Conservation (phyloP, 805 yeast genomes). For the Debaryomyces tyrocola region DNA sequence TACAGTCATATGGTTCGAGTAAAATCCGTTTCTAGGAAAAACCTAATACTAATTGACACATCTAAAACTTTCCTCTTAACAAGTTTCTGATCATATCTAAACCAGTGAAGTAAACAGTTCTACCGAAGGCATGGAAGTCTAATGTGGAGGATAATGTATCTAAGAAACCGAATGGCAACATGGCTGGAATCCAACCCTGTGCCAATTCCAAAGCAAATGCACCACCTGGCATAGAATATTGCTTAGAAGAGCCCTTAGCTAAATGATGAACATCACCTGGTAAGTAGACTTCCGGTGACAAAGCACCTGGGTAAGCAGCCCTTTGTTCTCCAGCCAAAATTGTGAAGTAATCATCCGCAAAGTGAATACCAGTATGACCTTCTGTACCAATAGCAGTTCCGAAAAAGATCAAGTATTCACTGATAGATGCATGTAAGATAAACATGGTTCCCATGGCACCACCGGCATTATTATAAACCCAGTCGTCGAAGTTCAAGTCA, state of each 20-base stretch:
- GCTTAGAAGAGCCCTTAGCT: slow-evolving; percentile 71
- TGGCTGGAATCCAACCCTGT: slow-evolving; percentile 98
- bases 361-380: slow-evolving; percentile 95
- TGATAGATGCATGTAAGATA: slow-evolving; percentile 88
- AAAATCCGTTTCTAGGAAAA: too few species aligned
- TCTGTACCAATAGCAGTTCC: slow-evolving; percentile 94
- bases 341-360: slow-evolving; percentile 96
- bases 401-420: slow-evolving; percentile 90
- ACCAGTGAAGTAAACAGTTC: slow-evolving; percentile 75
- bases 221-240: slow-evolving; percentile 81
- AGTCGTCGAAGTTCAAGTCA: slow-evolving; percentile 71
- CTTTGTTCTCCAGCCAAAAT: slow-evolving; percentile 77
- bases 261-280: slow-evolving; percentile 91
- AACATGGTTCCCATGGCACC: slow-evolving; percentile 98
- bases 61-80: slow-evolving; percentile 66
- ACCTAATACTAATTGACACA: background rate
- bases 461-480: slow-evolving; percentile 98
- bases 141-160: slow-evolving; percentile 79
- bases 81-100: slow-evolving; percentile 73
- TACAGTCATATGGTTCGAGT: too few species aligned
- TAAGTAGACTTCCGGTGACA: slow-evolving; percentile 64
- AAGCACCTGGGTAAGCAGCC: slow-evolving; percentile 68
- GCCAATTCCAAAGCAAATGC: slow-evolving; percentile 92
- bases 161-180: slow-evolving; percentile 94
- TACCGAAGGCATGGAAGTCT: slow-evolving; percentile 66